A percentile compares a stretch with the other conserved stretches of the same genome.
Evolutionary conservation across 2,329 filamentous ascomycete species (phyloP).

Genomic region (Ceratocystis destructans): DNA sequence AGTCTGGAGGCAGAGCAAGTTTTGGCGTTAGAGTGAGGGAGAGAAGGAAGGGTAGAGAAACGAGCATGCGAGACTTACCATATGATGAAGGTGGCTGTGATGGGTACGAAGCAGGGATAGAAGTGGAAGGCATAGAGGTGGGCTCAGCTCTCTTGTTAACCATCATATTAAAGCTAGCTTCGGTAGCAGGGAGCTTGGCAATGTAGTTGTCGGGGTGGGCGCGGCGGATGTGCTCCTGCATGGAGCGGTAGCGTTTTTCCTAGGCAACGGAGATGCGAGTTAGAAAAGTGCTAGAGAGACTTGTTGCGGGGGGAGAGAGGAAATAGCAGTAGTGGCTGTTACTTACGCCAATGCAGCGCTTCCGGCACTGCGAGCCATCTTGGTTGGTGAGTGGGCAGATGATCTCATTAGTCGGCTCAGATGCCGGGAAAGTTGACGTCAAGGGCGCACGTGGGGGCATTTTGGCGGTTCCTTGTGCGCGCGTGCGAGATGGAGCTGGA

Average conservation of each 20-base stretch:
- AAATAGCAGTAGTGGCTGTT: background rate
- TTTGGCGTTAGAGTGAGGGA: constrained; percentile 12
- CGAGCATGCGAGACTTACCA: constrained; percentile 19
- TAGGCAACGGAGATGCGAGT: constrained; percentile 29
- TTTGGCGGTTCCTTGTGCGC: constrained; percentile 20
- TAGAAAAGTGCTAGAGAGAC: background rate
- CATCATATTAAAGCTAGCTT: constrained; percentile 96
- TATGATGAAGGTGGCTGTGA: constrained; percentile 4
- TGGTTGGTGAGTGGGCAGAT: constrained; percentile 92
- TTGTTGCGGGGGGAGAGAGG: background rate
- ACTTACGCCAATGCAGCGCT: constrained; percentile 96
- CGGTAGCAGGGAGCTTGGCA: constrained; percentile 90
- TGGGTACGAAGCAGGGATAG: constrained; percentile 20
- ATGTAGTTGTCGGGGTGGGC: constrained; percentile 97
- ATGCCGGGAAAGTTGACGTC: constrained; percentile 82
- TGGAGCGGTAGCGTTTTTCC: constrained; percentile 94
- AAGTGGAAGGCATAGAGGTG: constrained; percentile 27
- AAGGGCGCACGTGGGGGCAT: constrained; percentile 85
- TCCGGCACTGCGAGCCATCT: constrained; percentile 92
- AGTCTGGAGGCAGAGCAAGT: constrained; percentile 20
- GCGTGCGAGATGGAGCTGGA: background rate
- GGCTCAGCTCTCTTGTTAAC: constrained; percentile 51
- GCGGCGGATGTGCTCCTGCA: constrained; percentile 98
- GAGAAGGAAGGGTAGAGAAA: constrained; percentile 19
- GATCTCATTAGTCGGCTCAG: constrained; percentile 88